phyloP scores from a whole-genome alignment of 2,329 filamentous ascomycete genomes.

The Aspergillus hortae region DNA sequence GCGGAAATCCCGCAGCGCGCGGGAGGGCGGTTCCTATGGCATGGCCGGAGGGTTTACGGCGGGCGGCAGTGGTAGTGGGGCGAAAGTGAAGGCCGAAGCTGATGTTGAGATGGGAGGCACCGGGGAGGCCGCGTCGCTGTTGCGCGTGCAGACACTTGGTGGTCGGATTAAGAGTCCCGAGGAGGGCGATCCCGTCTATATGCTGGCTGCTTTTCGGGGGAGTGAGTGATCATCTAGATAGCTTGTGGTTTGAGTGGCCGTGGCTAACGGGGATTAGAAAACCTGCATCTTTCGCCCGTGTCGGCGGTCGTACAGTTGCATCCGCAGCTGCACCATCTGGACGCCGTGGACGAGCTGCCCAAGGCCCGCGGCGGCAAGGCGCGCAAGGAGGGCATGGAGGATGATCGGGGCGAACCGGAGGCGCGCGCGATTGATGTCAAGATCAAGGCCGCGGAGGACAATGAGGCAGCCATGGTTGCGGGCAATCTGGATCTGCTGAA shows the following conservation, averaged over 20 bases:
- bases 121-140: slow-evolving; percentile 42
- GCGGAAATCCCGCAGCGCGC: slow-evolving; percentile 48
- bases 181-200: slow-evolving; percentile 71
- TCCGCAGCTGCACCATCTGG: slow-evolving; percentile 88
- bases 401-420: slow-evolving; percentile 46
- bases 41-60: slow-evolving; percentile 69
- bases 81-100: slow-evolving; percentile 18
- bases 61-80: slow-evolving; percentile 22
- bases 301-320: slow-evolving; percentile 82
- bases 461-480: slow-evolving; percentile 59
- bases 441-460: slow-evolving; percentile 71
- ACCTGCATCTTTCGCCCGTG: slow-evolving; percentile 81
- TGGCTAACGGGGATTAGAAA: slow-evolving; percentile 50
- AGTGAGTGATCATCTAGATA: slow-evolving; percentile 50
- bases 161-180: slow-evolving; percentile 70
- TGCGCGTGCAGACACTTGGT: slow-evolving; percentile 79
- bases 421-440: slow-evolving; percentile 82
- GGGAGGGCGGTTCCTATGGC: slow-evolving; percentile 65
- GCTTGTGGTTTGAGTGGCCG: neutral
- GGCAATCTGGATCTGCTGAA: slow-evolving; percentile 75
- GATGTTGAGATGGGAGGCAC: slow-evolving; percentile 15
- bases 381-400: slow-evolving; percentile 43
- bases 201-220: slow-evolving; percentile 86
- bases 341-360: slow-evolving; percentile 70
- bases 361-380: slow-evolving; percentile 31